phyloP scores from a whole-genome alignment of 169 alveolate species.

The Plasmodium blacklocki region DNA sequence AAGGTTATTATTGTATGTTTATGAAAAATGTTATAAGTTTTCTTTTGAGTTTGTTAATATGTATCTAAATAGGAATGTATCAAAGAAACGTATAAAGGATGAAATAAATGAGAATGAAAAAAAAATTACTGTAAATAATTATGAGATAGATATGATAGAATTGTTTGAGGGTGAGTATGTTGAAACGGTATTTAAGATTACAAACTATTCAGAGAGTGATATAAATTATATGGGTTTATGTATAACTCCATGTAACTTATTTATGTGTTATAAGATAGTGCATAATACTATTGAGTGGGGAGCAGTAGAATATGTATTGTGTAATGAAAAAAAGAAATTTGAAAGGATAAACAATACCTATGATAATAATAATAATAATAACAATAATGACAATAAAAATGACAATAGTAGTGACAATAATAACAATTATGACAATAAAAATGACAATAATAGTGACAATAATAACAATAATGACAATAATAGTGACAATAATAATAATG shows the following conservation, averaged over 20 bases:
- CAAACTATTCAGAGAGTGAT: slow-evolving; percentile 31
- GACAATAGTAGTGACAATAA: background rate
- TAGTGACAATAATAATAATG: too few relatives aligned
- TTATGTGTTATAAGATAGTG: slow-evolving; percentile 46
- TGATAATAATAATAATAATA: background rate
- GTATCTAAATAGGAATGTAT: background rate
- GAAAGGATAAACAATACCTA: background rate
- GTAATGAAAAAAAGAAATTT: background rate
- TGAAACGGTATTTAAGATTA: slow-evolving; percentile 27
- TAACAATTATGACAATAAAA: background rate
- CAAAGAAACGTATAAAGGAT: too few relatives aligned
- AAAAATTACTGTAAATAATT: slow-evolving; percentile 9
- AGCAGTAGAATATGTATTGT: slow-evolving; percentile 5
- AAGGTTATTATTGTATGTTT: slow-evolving; percentile 37
- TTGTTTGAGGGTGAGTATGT: slow-evolving; percentile 45
- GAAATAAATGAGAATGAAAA: background rate
- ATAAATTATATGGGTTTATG: slow-evolving; percentile 27
- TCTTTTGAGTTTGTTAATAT: slow-evolving; percentile 46
- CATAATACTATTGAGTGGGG: background rate
- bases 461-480: background rate
- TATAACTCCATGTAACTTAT: slow-evolving; percentile 41
- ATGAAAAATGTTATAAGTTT: slow-evolving; percentile 37
- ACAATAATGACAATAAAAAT: background rate
- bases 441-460: background rate
- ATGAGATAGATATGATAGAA: slow-evolving; percentile 56